These are phyloP conservation scores for Davidsoniella neocaledoniae DNA, from an alignment of 2,329 filamentous ascomycete genomes.

Conservation along the genomic window DNA sequence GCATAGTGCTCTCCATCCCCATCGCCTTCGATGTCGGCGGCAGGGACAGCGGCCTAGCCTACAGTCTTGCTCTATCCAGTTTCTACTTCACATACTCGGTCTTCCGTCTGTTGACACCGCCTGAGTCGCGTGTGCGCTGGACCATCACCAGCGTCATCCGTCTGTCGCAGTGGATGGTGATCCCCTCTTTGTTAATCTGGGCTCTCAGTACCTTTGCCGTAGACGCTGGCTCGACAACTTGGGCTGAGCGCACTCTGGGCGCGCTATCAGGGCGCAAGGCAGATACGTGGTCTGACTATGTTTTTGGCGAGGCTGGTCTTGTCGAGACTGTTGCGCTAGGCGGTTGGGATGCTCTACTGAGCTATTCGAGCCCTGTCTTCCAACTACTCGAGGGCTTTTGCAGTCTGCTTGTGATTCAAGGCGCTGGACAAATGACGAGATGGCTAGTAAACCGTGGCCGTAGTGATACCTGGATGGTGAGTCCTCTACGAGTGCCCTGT, in stretches of 20 bases:
- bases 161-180: constrained; percentile 68
- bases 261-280: constrained; percentile 45
- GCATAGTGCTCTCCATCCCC: constrained; percentile 88
- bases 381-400: constrained; percentile 94
- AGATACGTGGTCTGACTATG: constrained; percentile 61
- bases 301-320: constrained; percentile 73
- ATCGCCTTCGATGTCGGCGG: constrained; percentile 97
- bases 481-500: constrained; percentile 19
- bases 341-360: constrained; percentile 72
- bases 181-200: constrained; percentile 83
- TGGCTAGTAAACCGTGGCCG: constrained; percentile 88
- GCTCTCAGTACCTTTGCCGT: constrained; percentile 88
- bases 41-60: constrained; percentile 81
- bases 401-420: constrained; percentile 88
- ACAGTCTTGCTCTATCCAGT: constrained; percentile 71
- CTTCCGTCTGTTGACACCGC: constrained; percentile 66
- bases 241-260: constrained; percentile 66
- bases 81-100: constrained; percentile 85
- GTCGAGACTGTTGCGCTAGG: constrained; percentile 67
- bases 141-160: constrained; percentile 52
- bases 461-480: constrained; percentile 91
- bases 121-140: constrained; percentile 57
- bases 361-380: constrained; percentile 86
- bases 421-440: constrained; percentile 79
- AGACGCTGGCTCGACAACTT: constrained; percentile 57